Percentiles rank a stretch among this genome's conserved stretches.
phyloP scores from a whole-genome alignment of 257 asterid species.

The Capsicum baccatum region DNA sequence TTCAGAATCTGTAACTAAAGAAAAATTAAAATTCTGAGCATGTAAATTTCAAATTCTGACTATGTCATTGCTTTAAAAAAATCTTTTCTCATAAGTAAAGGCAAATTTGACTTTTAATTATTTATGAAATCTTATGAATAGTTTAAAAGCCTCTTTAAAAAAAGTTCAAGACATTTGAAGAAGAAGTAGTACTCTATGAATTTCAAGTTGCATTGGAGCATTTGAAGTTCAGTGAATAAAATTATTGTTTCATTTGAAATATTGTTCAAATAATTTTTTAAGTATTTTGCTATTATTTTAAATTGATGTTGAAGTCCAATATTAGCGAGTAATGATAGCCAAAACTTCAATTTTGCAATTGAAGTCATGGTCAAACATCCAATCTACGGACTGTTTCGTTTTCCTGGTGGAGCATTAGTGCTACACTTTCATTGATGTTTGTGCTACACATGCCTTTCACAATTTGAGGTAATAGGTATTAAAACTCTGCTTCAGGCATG shows the following conservation, averaged over 20 bases:
- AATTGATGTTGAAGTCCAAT: not conserved
- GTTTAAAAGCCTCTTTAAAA: not conserved
- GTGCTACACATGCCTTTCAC: not conserved
- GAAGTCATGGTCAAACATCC: not conserved
- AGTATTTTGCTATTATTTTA: not conserved
- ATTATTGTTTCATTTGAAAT: not conserved
- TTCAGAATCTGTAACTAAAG: too few relatives aligned
- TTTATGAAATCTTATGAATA: not conserved
- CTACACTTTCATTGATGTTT: not conserved
- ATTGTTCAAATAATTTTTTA: not conserved
- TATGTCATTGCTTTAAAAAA: too few relatives aligned
- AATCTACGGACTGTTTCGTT: not conserved
- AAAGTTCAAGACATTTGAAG: not conserved
- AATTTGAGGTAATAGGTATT: not conserved
- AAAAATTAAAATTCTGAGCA: too few relatives aligned
- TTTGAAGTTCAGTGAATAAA: too few relatives aligned
- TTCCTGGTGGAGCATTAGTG: not conserved
- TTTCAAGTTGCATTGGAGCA: too few relatives aligned
- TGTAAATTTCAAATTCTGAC: too few relatives aligned
- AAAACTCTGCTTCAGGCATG: not conserved
- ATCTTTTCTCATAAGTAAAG: not conserved
- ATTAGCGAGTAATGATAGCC: not conserved
- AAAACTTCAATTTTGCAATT: conserved; percentile 6
- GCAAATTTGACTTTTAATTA: not conserved
- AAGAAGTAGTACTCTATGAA: too few relatives aligned